Conservation (phyloP, 805 yeast genomes). For the Pichia exigua region DNA sequence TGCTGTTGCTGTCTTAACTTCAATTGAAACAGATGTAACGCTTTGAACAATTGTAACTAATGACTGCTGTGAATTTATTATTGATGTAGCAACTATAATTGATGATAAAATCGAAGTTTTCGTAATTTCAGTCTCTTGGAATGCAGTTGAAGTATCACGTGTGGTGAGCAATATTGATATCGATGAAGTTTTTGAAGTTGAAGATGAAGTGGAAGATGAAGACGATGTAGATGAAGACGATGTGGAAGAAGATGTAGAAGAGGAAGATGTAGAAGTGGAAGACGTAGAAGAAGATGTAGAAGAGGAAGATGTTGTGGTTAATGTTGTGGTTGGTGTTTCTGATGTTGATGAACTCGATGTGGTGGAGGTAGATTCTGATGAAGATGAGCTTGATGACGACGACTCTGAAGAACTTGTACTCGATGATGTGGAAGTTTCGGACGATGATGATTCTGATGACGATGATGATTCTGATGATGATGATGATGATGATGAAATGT, state of each 20-base stretch:
- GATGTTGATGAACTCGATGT: slow-evolving; percentile 7
- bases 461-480: slow-evolving; percentile 12
- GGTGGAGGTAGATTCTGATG: slow-evolving; percentile 11
- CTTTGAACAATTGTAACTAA: slow-evolving; percentile 21
- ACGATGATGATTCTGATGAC: slow-evolving; percentile 11
- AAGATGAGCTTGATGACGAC: slow-evolving; percentile 13
- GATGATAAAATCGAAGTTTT: slow-evolving; percentile 11
- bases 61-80: slow-evolving; percentile 5
- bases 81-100: slow-evolving; percentile 7
- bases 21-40: slow-evolving; percentile 14
- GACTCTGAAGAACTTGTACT: neutral
- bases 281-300: slow-evolving; percentile 10
- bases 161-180: neutral
- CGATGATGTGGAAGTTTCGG: slow-evolving; percentile 7
- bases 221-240: slow-evolving; percentile 12
- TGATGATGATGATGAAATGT: neutral
- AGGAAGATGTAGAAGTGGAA: slow-evolving; percentile 13
- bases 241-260: slow-evolving; percentile 8
- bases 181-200: slow-evolving; percentile 8
- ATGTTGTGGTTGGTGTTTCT: slow-evolving; percentile 5
- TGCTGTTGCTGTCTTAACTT: slow-evolving; percentile 11
- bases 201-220: slow-evolving; percentile 12
- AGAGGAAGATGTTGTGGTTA: slow-evolving; percentile 8
- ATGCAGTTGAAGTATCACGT: slow-evolving; percentile 4
- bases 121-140: slow-evolving; percentile 10